Evolutionary conservation across 805 yeast species (phyloP).

Genomic region (Phaffomyces opuntiae): DNA sequence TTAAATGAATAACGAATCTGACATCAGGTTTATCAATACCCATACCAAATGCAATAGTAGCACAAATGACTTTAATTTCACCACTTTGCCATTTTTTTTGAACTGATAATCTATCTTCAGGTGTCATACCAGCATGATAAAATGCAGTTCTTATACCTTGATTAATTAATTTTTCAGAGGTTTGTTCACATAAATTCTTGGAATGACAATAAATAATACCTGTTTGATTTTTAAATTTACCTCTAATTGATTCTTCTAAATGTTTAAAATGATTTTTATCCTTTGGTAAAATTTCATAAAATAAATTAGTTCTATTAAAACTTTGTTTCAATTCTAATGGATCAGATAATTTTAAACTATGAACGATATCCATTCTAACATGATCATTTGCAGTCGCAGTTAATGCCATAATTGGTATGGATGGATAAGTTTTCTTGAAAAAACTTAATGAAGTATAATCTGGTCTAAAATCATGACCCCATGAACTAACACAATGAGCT

Average conservation of each 20-base stretch:
- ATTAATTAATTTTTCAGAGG: constrained; percentile 50
- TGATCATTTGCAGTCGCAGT: constrained; percentile 96
- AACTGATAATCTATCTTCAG: constrained; percentile 63
- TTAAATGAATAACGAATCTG: constrained; percentile 81
- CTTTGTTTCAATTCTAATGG: constrained; percentile 78
- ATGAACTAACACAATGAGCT: constrained; percentile 95
- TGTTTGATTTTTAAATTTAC: constrained; percentile 47
- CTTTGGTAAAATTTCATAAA: constrained; percentile 71
- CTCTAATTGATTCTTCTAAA: constrained; percentile 47
- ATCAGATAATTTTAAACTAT: constrained; percentile 56
- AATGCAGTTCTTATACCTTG: constrained; percentile 63
- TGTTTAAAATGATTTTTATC: constrained; percentile 46
- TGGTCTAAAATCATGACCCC: constrained; percentile 99
- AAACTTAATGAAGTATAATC: constrained; percentile 78
- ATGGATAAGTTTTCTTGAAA: constrained; percentile 68
- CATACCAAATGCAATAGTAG: constrained; percentile 98
- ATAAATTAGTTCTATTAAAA: constrained; percentile 82
- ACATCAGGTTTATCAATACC: constrained; percentile 98
- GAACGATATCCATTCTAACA: constrained; percentile 79
- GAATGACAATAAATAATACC: constrained; percentile 96
- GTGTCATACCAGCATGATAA: constrained; percentile 93
- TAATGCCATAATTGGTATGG: constrained; percentile 87
- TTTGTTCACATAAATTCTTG: constrained; percentile 78
- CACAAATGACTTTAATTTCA: constrained; percentile 73
- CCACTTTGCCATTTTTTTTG: constrained; percentile 81